Evolutionary conservation across 805 yeast species (phyloP), one percentile per base, ranked within the genome.

Genomic region (Ascoidea rubescens): DNA sequence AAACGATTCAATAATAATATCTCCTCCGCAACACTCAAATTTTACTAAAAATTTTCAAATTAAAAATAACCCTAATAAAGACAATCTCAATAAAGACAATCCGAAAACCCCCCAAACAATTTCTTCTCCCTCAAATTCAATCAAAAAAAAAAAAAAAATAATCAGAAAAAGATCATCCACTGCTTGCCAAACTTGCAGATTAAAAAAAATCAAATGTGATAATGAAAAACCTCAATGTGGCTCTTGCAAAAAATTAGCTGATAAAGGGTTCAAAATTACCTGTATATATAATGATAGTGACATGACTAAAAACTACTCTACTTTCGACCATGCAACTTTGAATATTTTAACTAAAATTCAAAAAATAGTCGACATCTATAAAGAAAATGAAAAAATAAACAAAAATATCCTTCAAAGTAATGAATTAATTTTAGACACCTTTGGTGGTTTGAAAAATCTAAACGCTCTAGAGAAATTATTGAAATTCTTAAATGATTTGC

Each of bases 161-260:
- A 37, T 14, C 28, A 37, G 54, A 17, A 16, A 32, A 31, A 48
- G 54, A 7, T 12, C 51, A 5, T 43, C 42, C 31, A 51, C 54
- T 8, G 54, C 52, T 4, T 51, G 54, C 37, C n/a, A 31, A 14
- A 33, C 46, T n/a, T 53, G 52, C 37, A 42, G 55, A n/a, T 42
- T n/a, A 53, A 5, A 44, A 32, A 50, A 53, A 37, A 45, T 51
- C 44, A 52, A 52, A 30, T 52, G 54, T 33, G 54, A 52, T 32
- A 50, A 49, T 21, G 33, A 17, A 5, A 33, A 50, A 21, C 54
- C 54, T 6, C 16, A 42, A 8, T 52, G 54, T 33, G 54, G 54
- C 5, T 37, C 31, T 32, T 52, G 54, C 45, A 31, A 46, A 14
- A 43, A 42, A 12, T 21, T 21, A 21, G 28, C 28, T 21, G 28